phyloP scores from a whole-genome alignment of 805 yeast genomes.

The Ogataea salicorniae region DNA sequence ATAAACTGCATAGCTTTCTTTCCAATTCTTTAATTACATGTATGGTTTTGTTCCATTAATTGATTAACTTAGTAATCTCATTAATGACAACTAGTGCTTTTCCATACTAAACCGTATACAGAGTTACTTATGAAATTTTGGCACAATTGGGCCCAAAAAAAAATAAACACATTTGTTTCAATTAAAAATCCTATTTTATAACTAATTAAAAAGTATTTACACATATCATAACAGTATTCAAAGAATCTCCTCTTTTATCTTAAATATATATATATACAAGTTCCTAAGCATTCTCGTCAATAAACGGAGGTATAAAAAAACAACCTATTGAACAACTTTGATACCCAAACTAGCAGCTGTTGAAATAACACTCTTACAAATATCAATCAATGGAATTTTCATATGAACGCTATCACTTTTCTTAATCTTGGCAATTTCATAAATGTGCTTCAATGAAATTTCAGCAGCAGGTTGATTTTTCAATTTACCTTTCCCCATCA shows the following conservation, averaged over 20 bases:
- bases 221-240: background rate
- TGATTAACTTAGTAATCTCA: background rate
- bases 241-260: too few species aligned
- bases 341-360: conserved; percentile 91
- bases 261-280: background rate
- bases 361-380: conserved; percentile 77
- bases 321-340: conserved; percentile 38
- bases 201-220: too few species aligned
- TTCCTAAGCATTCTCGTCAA: background rate
- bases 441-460: conserved; percentile 77
- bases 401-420: conserved; percentile 79
- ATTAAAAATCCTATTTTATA: too few species aligned
- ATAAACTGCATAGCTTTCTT: too few species aligned
- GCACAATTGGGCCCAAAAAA: too few species aligned
- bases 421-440: conserved; percentile 92
- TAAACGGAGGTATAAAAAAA: background rate
- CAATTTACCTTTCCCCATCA: conserved; percentile 59
- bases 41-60: too few species aligned
- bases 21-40: too few species aligned
- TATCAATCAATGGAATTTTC: conserved; percentile 61
- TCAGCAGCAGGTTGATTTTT: conserved; percentile 28
- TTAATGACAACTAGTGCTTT: too few species aligned
- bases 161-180: too few species aligned
- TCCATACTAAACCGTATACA: too few species aligned
- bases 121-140: too few species aligned